Evolutionary conservation across 805 yeast species (phyloP).

Genomic region (Barnettozyma siamensis): DNA sequence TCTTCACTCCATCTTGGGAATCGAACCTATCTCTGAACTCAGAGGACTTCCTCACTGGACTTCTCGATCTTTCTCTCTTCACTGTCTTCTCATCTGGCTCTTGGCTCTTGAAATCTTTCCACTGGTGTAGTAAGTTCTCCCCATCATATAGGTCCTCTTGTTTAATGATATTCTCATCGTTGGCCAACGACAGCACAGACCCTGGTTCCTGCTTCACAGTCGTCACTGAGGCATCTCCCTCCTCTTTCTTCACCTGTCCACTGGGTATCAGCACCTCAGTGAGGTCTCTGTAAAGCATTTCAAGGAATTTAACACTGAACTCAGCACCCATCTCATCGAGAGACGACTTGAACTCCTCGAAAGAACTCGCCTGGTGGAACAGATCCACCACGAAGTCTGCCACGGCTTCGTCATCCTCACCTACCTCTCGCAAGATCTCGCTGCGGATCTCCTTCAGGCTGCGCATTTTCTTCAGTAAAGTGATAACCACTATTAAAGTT

Average conservation of each 20-base stretch:
- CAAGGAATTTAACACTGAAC: conserved; percentile 25
- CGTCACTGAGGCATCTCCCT: not conserved
- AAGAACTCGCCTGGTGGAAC: conserved; percentile 26
- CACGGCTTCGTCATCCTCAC: conserved; percentile 37
- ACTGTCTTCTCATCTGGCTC: conserved; percentile 8
- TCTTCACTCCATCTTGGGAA: conserved; percentile 27
- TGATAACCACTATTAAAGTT: too few relatives aligned
- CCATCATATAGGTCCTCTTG: conserved; percentile 16
- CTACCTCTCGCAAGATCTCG: conserved; percentile 24
- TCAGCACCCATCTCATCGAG: conserved; percentile 41
- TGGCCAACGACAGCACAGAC: conserved; percentile 16
- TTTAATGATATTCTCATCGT: conserved; percentile 16
- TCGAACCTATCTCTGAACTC: conserved; percentile 17
- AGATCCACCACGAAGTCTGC: conserved; percentile 43
- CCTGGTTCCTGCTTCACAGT: conserved; percentile 16
- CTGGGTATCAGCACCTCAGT: not conserved
- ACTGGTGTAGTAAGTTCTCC: conserved; percentile 8
- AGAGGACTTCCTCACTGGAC: conserved; percentile 2
- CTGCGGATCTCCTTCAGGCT: conserved; percentile 7
- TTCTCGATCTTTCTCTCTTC: conserved; percentile 11
- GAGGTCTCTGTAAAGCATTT: conserved; percentile 11
- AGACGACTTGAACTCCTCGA: conserved; percentile 30
- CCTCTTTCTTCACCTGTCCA: conserved; percentile 5
- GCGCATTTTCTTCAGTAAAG: too few relatives aligned
- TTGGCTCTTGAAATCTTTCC: conserved; percentile 22